Percentiles rank a stretch among this genome's conserved stretches.
phyloP scores from a whole-genome alignment of 176 grass and related monocot genomes.

The Coix lacrymajobi region DNA sequence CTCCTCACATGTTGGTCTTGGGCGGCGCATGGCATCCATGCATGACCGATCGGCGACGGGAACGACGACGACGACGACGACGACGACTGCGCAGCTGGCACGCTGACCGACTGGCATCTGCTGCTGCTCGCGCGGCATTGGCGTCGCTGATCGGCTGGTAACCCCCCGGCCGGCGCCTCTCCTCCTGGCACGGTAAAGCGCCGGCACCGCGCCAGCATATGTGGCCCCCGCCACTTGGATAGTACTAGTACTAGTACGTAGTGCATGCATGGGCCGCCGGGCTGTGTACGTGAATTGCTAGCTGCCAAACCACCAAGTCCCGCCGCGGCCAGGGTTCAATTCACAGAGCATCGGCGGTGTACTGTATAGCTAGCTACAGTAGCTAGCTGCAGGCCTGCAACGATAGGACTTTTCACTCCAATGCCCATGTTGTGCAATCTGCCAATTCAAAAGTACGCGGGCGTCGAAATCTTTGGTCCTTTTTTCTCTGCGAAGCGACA shows the following conservation, averaged over 20 bases:
- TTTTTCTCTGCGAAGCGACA: background rate
- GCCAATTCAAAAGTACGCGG: background rate
- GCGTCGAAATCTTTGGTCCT: background rate
- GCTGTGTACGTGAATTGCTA: background rate
- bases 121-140: background rate
- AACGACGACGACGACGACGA: background rate
- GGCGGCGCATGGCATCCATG: background rate
- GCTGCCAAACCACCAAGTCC: background rate
- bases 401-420: background rate
- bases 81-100: background rate
- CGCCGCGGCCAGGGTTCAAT: background rate
- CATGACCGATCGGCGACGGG: background rate
- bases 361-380: background rate
- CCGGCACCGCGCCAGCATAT: background rate
- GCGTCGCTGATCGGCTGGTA: background rate
- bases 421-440: background rate
- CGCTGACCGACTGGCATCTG: background rate
- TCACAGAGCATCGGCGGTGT: background rate
- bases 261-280: background rate
- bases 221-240: background rate
- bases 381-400: background rate
- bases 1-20: slow-evolving; percentile 2
- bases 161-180: background rate
- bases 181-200: slow-evolving; percentile 26
- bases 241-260: background rate